phyloP scores from a whole-genome alignment of 2,329 filamentous ascomycete genomes.

The Botrytis pseudocinerea region DNA sequence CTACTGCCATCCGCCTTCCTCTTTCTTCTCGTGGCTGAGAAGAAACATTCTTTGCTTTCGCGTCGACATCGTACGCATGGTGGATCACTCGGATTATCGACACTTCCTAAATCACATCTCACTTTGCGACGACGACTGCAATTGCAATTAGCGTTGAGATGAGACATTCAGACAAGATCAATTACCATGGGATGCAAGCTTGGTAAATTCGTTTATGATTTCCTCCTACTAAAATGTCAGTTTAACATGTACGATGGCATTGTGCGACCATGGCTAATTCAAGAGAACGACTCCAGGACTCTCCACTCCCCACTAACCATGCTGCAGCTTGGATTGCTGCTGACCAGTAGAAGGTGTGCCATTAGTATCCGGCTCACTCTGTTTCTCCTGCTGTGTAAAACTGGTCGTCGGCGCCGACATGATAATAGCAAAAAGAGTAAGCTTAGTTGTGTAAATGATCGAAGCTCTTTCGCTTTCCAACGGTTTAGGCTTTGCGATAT shows the following conservation, averaged over 20 bases:
- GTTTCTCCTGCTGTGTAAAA: slow-evolving; percentile 22
- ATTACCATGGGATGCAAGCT: slow-evolving; percentile 49
- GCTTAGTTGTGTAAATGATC: slow-evolving; percentile 25
- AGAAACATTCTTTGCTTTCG: slow-evolving; percentile 96
- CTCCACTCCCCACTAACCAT: slow-evolving; percentile 18
- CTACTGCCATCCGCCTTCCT: slow-evolving; percentile 67
- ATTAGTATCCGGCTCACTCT: slow-evolving; percentile 9
- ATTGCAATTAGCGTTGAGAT: background rate
- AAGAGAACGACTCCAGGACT: background rate
- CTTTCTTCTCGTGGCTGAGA: slow-evolving; percentile 92
- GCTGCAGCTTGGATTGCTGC: slow-evolving; percentile 16
- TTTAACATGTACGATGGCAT: background rate
- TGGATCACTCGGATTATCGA: slow-evolving; percentile 91
- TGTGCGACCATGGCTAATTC: slow-evolving; percentile 16
- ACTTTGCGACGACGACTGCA: slow-evolving; percentile 52
- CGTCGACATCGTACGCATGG: slow-evolving; percentile 91
- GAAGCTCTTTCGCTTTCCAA: slow-evolving; percentile 23
- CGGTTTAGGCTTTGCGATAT: slow-evolving; percentile 29
- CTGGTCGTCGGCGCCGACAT: slow-evolving; percentile 18
- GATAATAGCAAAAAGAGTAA: slow-evolving; percentile 10
- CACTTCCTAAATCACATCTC: slow-evolving; percentile 63
- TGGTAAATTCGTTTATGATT: slow-evolving; percentile 39
- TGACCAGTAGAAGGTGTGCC: slow-evolving; percentile 13
- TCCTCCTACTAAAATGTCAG: slow-evolving; percentile 15
- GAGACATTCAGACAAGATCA: too few species aligned